Conservation (phyloP, 2,329 filamentous ascomycete species). For the Grosmannia penicillata region DNA sequence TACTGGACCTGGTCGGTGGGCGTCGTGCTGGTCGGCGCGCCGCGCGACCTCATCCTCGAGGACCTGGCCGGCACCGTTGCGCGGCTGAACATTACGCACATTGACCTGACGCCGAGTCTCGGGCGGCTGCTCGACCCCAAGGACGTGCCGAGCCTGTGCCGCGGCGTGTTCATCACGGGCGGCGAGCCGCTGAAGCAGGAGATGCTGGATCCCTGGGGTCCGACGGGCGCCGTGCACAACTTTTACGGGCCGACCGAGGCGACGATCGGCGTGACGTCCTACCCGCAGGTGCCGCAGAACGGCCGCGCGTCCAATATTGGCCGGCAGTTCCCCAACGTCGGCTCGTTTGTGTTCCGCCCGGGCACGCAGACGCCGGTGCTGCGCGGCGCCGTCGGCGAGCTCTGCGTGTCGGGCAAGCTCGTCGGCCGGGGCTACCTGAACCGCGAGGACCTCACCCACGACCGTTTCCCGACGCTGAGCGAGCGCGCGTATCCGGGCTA, state of each 20-base stretch:
- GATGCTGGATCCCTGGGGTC: slow-evolving; percentile 75
- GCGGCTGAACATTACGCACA: slow-evolving; percentile 65
- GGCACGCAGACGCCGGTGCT: slow-evolving; percentile 58
- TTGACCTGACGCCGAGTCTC: slow-evolving; percentile 80
- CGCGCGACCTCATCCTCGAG: slow-evolving; percentile 72
- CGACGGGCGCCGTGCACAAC: slow-evolving; percentile 71
- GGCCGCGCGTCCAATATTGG: slow-evolving; percentile 84
- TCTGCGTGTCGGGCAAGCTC: slow-evolving; percentile 74
- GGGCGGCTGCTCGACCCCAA: slow-evolving; percentile 65
- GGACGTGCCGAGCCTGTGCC: slow-evolving; percentile 65
- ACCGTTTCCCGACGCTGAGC: slow-evolving; percentile 56
- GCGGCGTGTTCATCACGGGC: slow-evolving; percentile 84
- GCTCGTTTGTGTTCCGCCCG: slow-evolving; percentile 61
- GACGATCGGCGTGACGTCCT: slow-evolving; percentile 87
- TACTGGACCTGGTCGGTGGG: slow-evolving; percentile 94
- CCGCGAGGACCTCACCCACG: slow-evolving; percentile 57
- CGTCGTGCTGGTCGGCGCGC: slow-evolving; percentile 68
- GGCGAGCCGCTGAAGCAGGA: slow-evolving; percentile 81
- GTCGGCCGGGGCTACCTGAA: slow-evolving; percentile 86
- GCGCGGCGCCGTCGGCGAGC: slow-evolving; percentile 67
- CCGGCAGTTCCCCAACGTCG: slow-evolving; percentile 73
- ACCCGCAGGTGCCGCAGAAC: slow-evolving; percentile 60
- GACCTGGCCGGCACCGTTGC: slow-evolving; percentile 63
- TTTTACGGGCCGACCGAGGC: slow-evolving; percentile 86
- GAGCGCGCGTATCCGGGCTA: slow-evolving; percentile 16